phyloP scores from a whole-genome alignment of 345 rosid genomes.

The Heritiera littoralis region DNA sequence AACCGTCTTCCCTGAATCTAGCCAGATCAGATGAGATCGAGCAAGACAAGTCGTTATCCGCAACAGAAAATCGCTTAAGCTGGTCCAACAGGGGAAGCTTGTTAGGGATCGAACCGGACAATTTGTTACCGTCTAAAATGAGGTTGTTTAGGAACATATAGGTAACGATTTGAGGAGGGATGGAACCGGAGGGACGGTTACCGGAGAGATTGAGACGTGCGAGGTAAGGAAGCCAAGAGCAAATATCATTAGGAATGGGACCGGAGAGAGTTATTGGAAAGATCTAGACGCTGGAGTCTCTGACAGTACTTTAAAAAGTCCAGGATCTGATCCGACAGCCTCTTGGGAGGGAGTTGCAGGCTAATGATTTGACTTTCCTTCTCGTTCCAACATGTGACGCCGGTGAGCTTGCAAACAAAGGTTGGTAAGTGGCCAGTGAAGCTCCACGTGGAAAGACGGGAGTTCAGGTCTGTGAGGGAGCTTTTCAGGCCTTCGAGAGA shows the following conservation, averaged over 20 bases:
- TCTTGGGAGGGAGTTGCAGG: conserved; percentile 60
- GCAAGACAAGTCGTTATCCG: conserved; percentile 67
- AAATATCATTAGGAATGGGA: conserved; percentile 60
- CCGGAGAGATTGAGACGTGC: conserved; percentile 69
- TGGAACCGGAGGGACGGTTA: conserved; percentile 59
- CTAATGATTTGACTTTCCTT: conserved; percentile 62
- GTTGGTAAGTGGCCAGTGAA: conserved; percentile 54
- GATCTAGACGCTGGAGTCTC: conserved; percentile 69
- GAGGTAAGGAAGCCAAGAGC: conserved; percentile 80
- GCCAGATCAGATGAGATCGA: conserved; percentile 52
- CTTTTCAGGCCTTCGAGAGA: conserved; percentile 9
- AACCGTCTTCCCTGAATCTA: conserved; percentile 41
- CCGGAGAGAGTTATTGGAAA: conserved; percentile 67
- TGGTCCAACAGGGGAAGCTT: conserved; percentile 47
- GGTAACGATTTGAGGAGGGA: conserved; percentile 57
- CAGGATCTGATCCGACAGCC: conserved; percentile 65
- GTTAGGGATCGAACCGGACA: conserved; percentile 75
- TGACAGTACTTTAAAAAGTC: conserved; percentile 62
- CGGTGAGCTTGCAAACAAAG: conserved; percentile 65
- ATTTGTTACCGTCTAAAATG: conserved; percentile 37
- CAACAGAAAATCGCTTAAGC: conserved; percentile 62
- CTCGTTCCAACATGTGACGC: conserved; percentile 93
- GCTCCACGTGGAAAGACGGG: conserved; percentile 47
- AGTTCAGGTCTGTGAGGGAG: background rate
- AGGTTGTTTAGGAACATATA: conserved; percentile 19